These are phyloP conservation scores for Kwoniella botswanensis DNA, from an alignment of 768 basidiomycete species.

Conservation along the genomic window DNA sequence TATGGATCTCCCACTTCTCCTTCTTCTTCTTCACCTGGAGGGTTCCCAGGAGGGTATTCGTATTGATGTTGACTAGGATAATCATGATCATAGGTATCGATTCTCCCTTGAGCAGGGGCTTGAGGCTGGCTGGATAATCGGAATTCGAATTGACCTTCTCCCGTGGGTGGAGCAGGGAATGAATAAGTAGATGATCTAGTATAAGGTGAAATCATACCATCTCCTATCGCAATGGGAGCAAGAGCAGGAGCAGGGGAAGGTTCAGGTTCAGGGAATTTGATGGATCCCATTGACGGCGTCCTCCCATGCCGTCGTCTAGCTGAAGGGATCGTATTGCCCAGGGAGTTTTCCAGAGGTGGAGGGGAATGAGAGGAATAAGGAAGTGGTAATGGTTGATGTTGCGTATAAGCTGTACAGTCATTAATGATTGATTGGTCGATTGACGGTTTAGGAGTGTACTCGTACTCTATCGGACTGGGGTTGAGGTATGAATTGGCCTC, in stretches of 20 bases:
- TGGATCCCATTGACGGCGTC: conserved; percentile 1
- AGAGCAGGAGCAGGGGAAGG: background rate
- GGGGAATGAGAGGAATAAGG: background rate
- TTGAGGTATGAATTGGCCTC: background rate
- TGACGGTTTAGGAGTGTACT: background rate
- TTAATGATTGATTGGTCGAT: background rate
- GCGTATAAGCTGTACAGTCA: background rate
- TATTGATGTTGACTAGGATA: background rate
- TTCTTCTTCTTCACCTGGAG: background rate
- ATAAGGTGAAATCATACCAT: background rate
- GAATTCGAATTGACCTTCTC: background rate
- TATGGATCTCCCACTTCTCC: conserved; percentile 2
- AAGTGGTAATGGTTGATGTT: background rate
- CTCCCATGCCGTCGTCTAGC: background rate
- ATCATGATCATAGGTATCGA: background rate
- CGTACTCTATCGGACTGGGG: background rate
- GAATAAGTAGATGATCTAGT: conserved; percentile 15
- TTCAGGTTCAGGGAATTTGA: conserved; percentile 2
- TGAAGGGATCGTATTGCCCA: background rate
- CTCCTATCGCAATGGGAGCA: background rate
- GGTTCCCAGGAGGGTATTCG: background rate
- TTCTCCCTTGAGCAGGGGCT: background rate
- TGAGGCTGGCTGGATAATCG: background rate
- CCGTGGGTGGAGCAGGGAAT: background rate
- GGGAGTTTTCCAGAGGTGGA: too few species aligned